Evolutionary conservation across 306 rosid species (phyloP).

Genomic region (Cotoneaster glaucophyllus): DNA sequence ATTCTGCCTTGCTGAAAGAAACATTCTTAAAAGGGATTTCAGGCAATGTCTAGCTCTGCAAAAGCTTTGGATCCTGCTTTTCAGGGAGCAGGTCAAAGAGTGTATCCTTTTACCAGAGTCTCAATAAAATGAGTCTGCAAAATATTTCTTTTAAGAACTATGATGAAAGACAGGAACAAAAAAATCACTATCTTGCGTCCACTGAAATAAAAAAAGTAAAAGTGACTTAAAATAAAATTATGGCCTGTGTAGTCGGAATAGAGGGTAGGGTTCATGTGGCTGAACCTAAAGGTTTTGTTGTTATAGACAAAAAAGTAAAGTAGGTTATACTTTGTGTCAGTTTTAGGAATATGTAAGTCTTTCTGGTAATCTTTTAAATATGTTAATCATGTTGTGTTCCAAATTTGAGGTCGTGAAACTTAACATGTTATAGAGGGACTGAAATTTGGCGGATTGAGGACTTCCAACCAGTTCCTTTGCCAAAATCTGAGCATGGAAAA

Average conservation of each 20-base stretch:
- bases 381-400: constrained; percentile 7
- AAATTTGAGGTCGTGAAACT: constrained; percentile 39
- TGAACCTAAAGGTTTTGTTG: background rate
- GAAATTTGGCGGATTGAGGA: constrained; percentile 99
- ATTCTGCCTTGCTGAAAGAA: constrained; percentile 29
- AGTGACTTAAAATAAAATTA: background rate
- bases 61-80: constrained; percentile 94
- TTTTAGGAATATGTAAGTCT: constrained; percentile 15
- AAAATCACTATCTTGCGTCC: background rate
- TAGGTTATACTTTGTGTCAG: background rate
- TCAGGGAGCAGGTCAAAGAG: constrained; percentile 95
- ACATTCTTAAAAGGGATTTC: constrained; percentile 26
- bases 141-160: background rate
- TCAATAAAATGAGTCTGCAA: constrained; percentile 15
- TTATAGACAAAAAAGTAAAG: background rate
- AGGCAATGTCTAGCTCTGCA: constrained; percentile 79
- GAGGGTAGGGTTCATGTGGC: background rate
- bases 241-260: background rate
- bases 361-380: background rate
- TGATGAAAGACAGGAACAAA: background rate
- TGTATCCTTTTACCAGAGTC: constrained; percentile 62
- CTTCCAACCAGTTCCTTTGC: constrained; percentile 87
- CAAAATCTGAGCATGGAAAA: constrained; percentile 91
- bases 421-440: constrained; percentile 74
- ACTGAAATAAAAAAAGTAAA: background rate